Percentiles rank a stretch among this genome's conserved stretches.
Evolutionary conservation across 495 filamentous ascomycete genomes (phyloP).

Genomic region (Pseudevernia furfuracea): DNA sequence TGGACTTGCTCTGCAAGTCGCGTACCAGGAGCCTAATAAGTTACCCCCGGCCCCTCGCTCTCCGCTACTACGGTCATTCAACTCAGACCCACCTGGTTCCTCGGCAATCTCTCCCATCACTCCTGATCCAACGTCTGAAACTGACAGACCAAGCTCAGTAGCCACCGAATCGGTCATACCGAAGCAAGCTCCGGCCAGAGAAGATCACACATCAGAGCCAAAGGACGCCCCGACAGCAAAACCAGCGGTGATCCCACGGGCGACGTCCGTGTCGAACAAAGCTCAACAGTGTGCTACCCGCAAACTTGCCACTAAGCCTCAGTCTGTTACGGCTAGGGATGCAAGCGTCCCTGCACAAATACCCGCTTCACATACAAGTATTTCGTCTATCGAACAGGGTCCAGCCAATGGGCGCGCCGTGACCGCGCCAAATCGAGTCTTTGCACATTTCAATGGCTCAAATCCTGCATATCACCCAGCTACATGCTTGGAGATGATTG

Average conservation of each 20-base stretch:
- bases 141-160: not conserved
- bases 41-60: not conserved
- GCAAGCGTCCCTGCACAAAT: not conserved
- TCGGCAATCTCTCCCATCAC: conserved; percentile 37
- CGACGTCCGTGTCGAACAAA: not conserved
- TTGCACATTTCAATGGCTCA: conserved; percentile 45
- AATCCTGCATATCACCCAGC: conserved; percentile 45
- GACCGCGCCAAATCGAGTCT: conserved; percentile 41
- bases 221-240: not conserved
- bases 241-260: not conserved
- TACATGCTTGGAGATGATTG: conserved; percentile 40
- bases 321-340: not conserved
- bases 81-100: conserved; percentile 22
- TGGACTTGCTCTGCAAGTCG: conserved; percentile 6
- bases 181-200: not conserved
- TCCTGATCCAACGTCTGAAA: conserved; percentile 26
- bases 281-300: not conserved
- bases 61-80: not conserved
- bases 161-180: not conserved
- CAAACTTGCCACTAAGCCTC: not conserved
- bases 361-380: not conserved
- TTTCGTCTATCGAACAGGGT: not conserved
- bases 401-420: not conserved
- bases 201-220: not conserved
- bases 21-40: conserved; percentile 12